phyloP scores from a whole-genome alignment of 176 grass and related monocot species.

The Coix lacrymajobi region DNA sequence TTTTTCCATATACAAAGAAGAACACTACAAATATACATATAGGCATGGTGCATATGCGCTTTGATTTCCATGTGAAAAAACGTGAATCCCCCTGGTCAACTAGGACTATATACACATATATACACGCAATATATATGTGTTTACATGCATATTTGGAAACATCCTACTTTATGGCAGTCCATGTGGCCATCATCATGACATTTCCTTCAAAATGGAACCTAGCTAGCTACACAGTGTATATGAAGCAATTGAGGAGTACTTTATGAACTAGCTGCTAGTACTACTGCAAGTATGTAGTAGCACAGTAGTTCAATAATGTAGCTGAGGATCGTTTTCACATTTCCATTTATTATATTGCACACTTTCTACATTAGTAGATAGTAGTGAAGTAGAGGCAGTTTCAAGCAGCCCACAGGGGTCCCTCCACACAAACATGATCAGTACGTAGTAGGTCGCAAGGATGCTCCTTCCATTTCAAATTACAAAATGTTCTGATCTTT shows the following conservation, averaged over 20 bases:
- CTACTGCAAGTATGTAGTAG: slow-evolving; percentile 6
- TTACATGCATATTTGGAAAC: background rate
- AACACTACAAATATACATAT: too few relatives aligned
- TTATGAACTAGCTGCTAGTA: background rate
- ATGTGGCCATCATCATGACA: background rate
- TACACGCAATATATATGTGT: background rate
- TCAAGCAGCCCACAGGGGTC: background rate
- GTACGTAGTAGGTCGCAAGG: too few relatives aligned
- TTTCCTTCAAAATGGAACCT: slow-evolving; percentile 2
- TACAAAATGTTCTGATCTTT: too few relatives aligned
- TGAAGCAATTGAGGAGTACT: slow-evolving; percentile 6
- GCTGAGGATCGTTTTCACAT: slow-evolving; percentile 11
- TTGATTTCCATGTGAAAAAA: background rate
- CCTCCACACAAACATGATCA: too few relatives aligned
- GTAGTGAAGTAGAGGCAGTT: background rate
- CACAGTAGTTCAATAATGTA: slow-evolving; percentile 6
- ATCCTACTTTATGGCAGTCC: slow-evolving; percentile 6
- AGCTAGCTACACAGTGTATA: background rate
- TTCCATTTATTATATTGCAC: background rate
- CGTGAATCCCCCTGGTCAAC: background rate
- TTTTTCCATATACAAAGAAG: too few relatives aligned
- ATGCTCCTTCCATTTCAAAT: too few relatives aligned
- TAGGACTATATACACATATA: background rate
- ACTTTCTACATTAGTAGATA: background rate
- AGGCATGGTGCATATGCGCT: background rate